These are phyloP conservation scores for Pisolithus marmoratus DNA, from an alignment of 768 basidiomycete species.

Conservation along the genomic window DNA sequence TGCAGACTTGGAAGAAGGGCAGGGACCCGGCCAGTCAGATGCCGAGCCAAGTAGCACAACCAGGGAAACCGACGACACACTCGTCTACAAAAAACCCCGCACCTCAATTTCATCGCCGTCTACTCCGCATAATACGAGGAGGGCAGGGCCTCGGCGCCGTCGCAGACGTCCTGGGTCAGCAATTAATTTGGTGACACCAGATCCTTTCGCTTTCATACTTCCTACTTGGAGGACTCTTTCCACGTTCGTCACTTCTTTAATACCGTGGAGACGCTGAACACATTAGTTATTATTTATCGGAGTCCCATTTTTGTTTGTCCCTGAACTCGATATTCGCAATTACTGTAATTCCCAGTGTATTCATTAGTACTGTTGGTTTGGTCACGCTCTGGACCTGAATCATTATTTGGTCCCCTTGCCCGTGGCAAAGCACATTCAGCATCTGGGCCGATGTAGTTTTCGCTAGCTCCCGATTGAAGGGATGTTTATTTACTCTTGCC, in stretches of 20 bases:
- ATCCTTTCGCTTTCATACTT: constrained; percentile 25
- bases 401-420: too few species aligned
- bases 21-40: neutral
- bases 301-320: neutral
- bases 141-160: constrained; percentile 3
- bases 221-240: constrained; percentile 29
- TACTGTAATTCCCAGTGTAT: too few species aligned
- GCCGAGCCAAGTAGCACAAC: neutral
- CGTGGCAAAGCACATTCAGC: too few species aligned
- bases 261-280: constrained; percentile 24
- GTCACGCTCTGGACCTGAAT: too few species aligned
- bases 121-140: constrained; percentile 21
- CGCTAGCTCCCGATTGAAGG: too few species aligned
- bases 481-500: too few species aligned
- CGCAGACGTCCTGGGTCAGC: neutral
- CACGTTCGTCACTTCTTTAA: constrained; percentile 24
- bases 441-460: too few species aligned
- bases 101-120: neutral
- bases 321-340: too few species aligned
- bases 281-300: neutral
- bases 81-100: neutral
- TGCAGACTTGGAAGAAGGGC: constrained; percentile 6
- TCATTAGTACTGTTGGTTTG: too few species aligned
- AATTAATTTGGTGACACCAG: constrained; percentile 6
- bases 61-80: neutral